Evolutionary conservation across 139 green algal species (phyloP), one percentile per base, ranked within the genome.

Genomic region (Coccomyxa sp.): DNA sequence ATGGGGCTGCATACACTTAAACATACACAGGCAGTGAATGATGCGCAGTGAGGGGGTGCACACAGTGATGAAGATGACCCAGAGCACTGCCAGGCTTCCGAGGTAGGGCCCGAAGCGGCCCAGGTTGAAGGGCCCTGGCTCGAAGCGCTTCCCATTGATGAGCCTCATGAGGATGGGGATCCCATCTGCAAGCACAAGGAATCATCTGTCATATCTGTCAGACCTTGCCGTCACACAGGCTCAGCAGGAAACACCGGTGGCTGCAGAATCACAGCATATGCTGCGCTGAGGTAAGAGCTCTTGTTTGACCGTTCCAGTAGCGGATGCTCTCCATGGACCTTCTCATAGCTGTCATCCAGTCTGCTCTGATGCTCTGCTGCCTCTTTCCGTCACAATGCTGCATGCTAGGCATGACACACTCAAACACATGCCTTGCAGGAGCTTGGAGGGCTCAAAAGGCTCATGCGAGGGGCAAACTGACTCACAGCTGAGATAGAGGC

Each of bases 41-140:
- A 10, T 14, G 18, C 27, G 50, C 2, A 64, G 50, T 10, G 50
- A 33, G 29, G 24, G 64, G 1, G 64, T 35, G 29, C n/a, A 37
- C 31, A 72, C 64, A 2, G 64, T 72, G 64, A 72, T 72, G 64
- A 72, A 72, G 5, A 36, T 29, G 24, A 72, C 64, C 64, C 64
- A 72, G 18, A 72, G 18, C 24, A 72, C 64, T 22, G 64, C 64
- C 64, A 72, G 24, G n/a, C 24, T 37, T 5, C 64, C 64, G n/a
- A 72, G 14, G 31, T 35, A 36, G n/a, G 29, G 2, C n/a, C 64
- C 31, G 6, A 72, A 72, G 64, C 64, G 64, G 2, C 64, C 64
- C 31, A 72, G 64, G 64, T 72, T 35, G 64, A 72, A 72, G 64
- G 64, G 64, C 10, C 64, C 64, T 1, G n/a, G 64, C 64, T 72